phyloP scores from a whole-genome alignment of 345 rosid genomes.

The Hevea brasiliensis region DNA sequence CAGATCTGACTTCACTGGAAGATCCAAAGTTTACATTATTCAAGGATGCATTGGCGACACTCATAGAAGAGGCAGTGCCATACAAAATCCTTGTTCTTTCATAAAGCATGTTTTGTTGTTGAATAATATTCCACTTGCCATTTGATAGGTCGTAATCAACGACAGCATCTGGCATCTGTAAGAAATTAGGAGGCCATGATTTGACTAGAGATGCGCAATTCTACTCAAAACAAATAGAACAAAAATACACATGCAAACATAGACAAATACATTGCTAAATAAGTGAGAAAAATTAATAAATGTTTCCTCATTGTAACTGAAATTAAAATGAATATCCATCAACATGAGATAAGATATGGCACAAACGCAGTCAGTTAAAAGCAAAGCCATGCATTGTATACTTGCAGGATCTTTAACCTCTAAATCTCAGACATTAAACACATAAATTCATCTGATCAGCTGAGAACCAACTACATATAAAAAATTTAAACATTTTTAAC shows the following conservation, averaged over 20 bases:
- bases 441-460: constrained; percentile 6
- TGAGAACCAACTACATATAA: not conserved
- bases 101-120: constrained; percentile 91
- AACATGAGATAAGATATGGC: not conserved
- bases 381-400: constrained; percentile 7
- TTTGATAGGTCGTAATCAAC: constrained; percentile 83
- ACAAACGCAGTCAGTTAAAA: constrained; percentile 5
- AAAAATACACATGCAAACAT: not conserved
- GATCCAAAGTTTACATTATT: constrained; percentile 34
- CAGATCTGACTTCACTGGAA: constrained; percentile 43
- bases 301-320: not conserved
- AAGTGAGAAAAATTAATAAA: not conserved
- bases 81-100: constrained; percentile 88
- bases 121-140: constrained; percentile 87
- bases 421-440: constrained; percentile 4
- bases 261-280: not conserved
- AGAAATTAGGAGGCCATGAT: constrained; percentile 1
- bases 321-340: not conserved
- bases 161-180: constrained; percentile 93
- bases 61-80: constrained; percentile 58
- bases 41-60: constrained; percentile 36
- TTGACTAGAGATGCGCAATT: constrained; percentile 8
- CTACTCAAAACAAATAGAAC: not conserved
- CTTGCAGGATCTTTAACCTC: not conserved
- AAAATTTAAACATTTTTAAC: not conserved